phyloP scores from a whole-genome alignment of 177 flowering plant genomes.

The Vitis hybrid region DNA sequence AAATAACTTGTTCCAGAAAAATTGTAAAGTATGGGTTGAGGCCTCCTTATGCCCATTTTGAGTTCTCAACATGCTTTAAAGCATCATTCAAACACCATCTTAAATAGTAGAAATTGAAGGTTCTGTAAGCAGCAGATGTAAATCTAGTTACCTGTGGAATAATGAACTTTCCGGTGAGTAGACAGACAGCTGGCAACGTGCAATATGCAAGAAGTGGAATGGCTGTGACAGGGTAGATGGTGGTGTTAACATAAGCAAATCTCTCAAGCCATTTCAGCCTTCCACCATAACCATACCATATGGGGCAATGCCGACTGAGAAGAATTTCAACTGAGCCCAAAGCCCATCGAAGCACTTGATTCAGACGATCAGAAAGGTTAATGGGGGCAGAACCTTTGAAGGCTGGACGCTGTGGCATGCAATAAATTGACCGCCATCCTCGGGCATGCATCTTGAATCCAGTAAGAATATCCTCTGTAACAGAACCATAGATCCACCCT shows the following conservation, averaged over 20 bases:
- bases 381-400: slow-evolving; percentile 24
- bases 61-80: too few species aligned
- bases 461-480: slow-evolving; percentile 20
- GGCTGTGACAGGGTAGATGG: slow-evolving; percentile 20
- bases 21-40: too few species aligned
- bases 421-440: slow-evolving; percentile 23
- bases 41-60: too few species aligned
- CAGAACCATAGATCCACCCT: slow-evolving; percentile 23
- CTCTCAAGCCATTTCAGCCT: slow-evolving; percentile 25
- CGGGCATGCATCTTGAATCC: slow-evolving; percentile 27
- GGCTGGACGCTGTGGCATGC: slow-evolving; percentile 21
- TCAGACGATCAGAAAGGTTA: slow-evolving; percentile 22
- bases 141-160: slow-evolving; percentile 16
- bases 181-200: slow-evolving; percentile 20
- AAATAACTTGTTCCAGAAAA: too few species aligned
- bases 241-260: slow-evolving; percentile 22
- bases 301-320: slow-evolving; percentile 23
- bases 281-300: slow-evolving; percentile 25
- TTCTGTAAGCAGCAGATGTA: too few species aligned
- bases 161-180: slow-evolving; percentile 19
- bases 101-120: too few species aligned
- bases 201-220: slow-evolving; percentile 20
- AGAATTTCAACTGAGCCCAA: slow-evolving; percentile 21
- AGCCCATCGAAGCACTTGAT: slow-evolving; percentile 26
- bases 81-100: too few species aligned